These are phyloP conservation scores for Kondoa subrosea DNA, from an alignment of 768 basidiomycete genomes.

Conservation along the genomic window DNA sequence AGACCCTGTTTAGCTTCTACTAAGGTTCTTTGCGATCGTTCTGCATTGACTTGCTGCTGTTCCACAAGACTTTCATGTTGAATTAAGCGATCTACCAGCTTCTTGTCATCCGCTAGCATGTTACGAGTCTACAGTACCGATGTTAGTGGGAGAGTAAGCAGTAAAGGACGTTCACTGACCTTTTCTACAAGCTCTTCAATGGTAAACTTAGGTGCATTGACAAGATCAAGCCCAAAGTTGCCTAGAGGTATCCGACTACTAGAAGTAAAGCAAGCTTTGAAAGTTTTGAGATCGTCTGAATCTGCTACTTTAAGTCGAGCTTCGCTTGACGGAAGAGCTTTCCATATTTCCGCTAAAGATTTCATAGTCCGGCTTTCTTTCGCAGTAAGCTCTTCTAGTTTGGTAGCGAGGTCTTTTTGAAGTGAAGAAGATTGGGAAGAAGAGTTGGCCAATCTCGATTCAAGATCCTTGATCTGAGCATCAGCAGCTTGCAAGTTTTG, in stretches of 20 bases:
- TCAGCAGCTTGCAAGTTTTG: slow-evolving; percentile 12
- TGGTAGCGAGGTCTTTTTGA: slow-evolving; percentile 11
- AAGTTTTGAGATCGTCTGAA: slow-evolving; percentile 39
- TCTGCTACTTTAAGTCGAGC: slow-evolving; percentile 37
- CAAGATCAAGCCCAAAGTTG: slow-evolving; percentile 64
- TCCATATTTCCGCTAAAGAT: slow-evolving; percentile 58
- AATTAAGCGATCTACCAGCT: slow-evolving; percentile 65
- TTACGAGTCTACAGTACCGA: slow-evolving; percentile 47
- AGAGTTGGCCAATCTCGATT: slow-evolving; percentile 7
- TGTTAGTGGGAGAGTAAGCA: not conserved
- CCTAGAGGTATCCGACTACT: slow-evolving; percentile 26
- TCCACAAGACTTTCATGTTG: slow-evolving; percentile 80
- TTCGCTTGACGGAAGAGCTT: slow-evolving; percentile 65
- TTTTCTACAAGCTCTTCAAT: slow-evolving; percentile 53
- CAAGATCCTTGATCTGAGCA: slow-evolving; percentile 1
- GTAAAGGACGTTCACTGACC: not conserved
- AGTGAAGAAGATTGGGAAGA: not conserved
- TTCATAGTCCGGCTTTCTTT: slow-evolving; percentile 42
- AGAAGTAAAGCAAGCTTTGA: slow-evolving; percentile 36
- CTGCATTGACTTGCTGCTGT: slow-evolving; percentile 79
- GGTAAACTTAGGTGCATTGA: slow-evolving; percentile 40
- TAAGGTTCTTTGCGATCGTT: slow-evolving; percentile 73
- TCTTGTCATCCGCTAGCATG: slow-evolving; percentile 63
- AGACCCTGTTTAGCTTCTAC: slow-evolving; percentile 60
- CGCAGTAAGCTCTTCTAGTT: slow-evolving; percentile 7